phyloP scores from a whole-genome alignment of 768 basidiomycete species.

The Podaxis sp. region DNA sequence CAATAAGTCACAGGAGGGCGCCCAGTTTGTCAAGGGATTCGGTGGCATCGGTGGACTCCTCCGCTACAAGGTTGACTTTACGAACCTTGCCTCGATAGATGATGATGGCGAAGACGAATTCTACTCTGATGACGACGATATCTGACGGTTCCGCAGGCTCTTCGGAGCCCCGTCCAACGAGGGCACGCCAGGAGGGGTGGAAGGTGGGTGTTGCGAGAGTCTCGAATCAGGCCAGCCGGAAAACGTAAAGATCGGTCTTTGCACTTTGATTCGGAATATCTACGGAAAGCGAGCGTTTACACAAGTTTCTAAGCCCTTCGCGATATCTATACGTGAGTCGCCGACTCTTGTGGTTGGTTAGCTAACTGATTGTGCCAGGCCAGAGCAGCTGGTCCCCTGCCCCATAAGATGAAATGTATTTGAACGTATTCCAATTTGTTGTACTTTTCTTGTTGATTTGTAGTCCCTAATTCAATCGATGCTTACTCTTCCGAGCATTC shows the following conservation, averaged over 20 bases:
- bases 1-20: constrained; percentile 94
- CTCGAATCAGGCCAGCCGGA: not conserved
- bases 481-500: not conserved
- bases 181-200: constrained; percentile 71
- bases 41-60: constrained; percentile 96
- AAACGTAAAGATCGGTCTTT: not conserved
- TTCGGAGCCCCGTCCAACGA: constrained; percentile 68
- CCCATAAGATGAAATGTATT: not conserved
- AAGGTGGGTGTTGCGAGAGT: constrained; percentile 29
- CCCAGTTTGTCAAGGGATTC: constrained; percentile 97
- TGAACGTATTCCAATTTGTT: not conserved
- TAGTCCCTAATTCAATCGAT: not conserved
- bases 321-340: constrained; percentile 1
- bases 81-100: constrained; percentile 68
- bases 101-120: constrained; percentile 91
- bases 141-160: constrained; percentile 90
- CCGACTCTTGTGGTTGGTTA: not conserved
- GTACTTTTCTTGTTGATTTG: not conserved
- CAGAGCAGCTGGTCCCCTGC: not conserved
- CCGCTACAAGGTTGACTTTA: constrained; percentile 97
- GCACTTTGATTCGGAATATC: not conserved
- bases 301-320: not conserved
- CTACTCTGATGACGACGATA: constrained; percentile 71
- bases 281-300: not conserved
- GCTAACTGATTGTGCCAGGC: not conserved